Base-by-base conservation (phyloP, 2,329 filamentous ascomycete genomes). In the Trichoderma hamatum region DNA sequence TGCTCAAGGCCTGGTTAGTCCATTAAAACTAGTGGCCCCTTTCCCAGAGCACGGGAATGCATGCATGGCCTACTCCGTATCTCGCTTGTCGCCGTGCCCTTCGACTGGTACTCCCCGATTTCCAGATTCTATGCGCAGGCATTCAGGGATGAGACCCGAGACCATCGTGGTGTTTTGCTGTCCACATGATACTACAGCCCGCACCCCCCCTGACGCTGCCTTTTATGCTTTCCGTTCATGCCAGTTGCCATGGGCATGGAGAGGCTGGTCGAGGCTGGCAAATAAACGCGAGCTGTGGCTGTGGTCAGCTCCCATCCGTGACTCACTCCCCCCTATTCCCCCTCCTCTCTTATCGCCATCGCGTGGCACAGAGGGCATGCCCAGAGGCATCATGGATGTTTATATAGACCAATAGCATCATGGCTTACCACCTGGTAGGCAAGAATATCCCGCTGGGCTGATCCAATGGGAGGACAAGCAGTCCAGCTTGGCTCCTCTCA, bases 41-140 rank as follows among this genome's bases (percentile, higher is more conserved):
- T 59, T 67, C 52, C 51, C 52, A 67, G 36, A 59, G 64, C 28
- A 67, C 64, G 64, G 64, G 64, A 67, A 67, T 67, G 64, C 64
- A 59, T 58, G 64, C 64, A 67, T 59, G 64, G 64, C 39, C 54
- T 67, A 14, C 36, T 56, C 36, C 36, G 52, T 66, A 67, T 67
- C 64, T 67, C 64, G 54, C 64, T 67, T 67, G 64, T 59, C 64
- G 58, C 64, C 64, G 64, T 67, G 28, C 54, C 62, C 34, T 59
- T 59, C 19, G 39, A 59, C 28, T 28, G 49, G 61, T 13, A 64
- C 56, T 36, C 39, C 36, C 39, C 54, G 46, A 68, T 68, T 32
- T 26, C 55, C 28, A 52, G 26, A 51, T 32, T 32, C 9, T 67
- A 13, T 21, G 28, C 30, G 64, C 30, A 60, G 51, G 49, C 49